Conservation (phyloP, 179 eudicot species). For the Beta macrorhiza region DNA sequence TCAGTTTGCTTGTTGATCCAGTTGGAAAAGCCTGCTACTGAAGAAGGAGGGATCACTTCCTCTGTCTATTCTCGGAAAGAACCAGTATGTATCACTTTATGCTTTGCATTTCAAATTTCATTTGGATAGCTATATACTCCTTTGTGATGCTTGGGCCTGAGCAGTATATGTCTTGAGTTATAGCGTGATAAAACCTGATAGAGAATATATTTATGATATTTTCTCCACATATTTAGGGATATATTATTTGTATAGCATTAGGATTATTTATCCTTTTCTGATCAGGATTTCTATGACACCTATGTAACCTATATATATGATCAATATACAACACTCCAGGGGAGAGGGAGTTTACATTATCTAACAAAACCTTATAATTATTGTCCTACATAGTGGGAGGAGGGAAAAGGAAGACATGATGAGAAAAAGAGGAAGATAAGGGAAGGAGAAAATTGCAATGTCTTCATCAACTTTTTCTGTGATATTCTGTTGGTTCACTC, state of each 20-base stretch:
- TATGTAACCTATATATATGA: no score
- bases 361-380: background rate
- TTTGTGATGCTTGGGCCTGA: background rate
- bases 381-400: background rate
- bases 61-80: conserved; percentile 99
- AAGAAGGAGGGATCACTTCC: conserved; percentile 96
- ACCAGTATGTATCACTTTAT: conserved; percentile 48
- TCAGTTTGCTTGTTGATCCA: conserved; percentile 91
- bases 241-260: no score
- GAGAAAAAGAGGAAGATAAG: background rate
- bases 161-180: background rate
- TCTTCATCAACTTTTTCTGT: background rate
- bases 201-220: no score
- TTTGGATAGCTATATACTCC: background rate
- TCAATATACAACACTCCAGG: no score
- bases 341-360: no score
- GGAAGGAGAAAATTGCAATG: background rate
- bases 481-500: background rate
- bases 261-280: no score
- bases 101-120: conserved; percentile 1
- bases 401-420: conserved; percentile 10
- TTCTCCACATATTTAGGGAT: no score
- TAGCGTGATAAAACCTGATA: background rate
- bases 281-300: no score
- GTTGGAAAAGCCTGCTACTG: conserved; percentile 94